Conservation (phyloP, 352 stramenopile genomes). For the Pythium diclinum region DNA sequence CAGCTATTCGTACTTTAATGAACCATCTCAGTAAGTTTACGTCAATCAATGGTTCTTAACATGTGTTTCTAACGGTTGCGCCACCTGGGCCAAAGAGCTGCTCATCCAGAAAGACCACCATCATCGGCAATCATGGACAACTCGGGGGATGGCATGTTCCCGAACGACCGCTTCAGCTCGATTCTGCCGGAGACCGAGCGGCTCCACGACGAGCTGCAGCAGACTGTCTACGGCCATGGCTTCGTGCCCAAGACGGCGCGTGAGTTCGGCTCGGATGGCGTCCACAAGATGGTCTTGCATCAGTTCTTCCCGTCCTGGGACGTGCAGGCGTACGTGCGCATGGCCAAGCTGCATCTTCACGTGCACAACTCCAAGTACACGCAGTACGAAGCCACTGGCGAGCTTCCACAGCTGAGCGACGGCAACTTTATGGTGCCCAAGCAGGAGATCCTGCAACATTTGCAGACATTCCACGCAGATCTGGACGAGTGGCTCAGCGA, state of each 20-base stretch:
- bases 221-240: slow-evolving; percentile 43
- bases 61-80: slow-evolving; percentile 6
- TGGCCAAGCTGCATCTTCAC: slow-evolving; percentile 70
- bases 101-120: slow-evolving; percentile 1
- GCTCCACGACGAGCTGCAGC: slow-evolving; percentile 63
- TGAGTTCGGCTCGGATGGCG: slow-evolving; percentile 48
- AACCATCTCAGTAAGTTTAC: not conserved
- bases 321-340: slow-evolving; percentile 80
- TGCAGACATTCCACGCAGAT: slow-evolving; percentile 86
- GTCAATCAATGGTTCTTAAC: slow-evolving; percentile 13
- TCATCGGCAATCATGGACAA: not conserved
- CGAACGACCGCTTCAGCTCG: slow-evolving; percentile 79
- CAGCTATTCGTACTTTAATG: slow-evolving; percentile 13
- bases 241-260: slow-evolving; percentile 62
- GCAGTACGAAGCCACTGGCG: slow-evolving; percentile 70
- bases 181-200: slow-evolving; percentile 64
- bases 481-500: slow-evolving; percentile 72
- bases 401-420: slow-evolving; percentile 81
- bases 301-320: slow-evolving; percentile 85
- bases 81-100: slow-evolving; percentile 4
- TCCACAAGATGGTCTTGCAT: slow-evolving; percentile 56
- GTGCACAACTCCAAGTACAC: slow-evolving; percentile 87
- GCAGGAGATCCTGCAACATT: slow-evolving; percentile 82
- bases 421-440: slow-evolving; percentile 85
- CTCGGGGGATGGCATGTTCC: slow-evolving; percentile 49